These are phyloP conservation scores for Elasticomyces elasticus DNA, from an alignment of 495 filamentous ascomycete species.

Conservation along the genomic window DNA sequence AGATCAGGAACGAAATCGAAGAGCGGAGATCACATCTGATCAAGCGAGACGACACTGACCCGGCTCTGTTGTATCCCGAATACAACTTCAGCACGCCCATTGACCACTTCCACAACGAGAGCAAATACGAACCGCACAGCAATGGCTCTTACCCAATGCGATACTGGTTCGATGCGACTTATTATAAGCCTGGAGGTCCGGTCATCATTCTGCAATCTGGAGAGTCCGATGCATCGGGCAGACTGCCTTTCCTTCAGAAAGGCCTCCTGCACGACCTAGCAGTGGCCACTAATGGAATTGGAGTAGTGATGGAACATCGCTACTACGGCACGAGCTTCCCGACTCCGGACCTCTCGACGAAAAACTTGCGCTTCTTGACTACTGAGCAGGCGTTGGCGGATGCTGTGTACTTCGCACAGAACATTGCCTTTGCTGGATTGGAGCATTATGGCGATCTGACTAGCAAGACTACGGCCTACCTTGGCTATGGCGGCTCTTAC, in stretches of 20 bases:
- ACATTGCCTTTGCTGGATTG: constrained; percentile 56
- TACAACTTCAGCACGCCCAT: constrained; percentile 58
- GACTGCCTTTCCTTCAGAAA: constrained; percentile 57
- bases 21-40: neutral
- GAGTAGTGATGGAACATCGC: constrained; percentile 64
- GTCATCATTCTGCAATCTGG: constrained; percentile 61
- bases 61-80: constrained; percentile 40
- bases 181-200: constrained; percentile 60
- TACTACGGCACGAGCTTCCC: constrained; percentile 62
- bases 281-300: constrained; percentile 55
- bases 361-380: constrained; percentile 61
- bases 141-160: constrained; percentile 44
- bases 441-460: constrained; percentile 48
- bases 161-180: constrained; percentile 63
- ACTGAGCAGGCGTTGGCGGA: constrained; percentile 69
- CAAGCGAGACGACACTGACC: constrained; percentile 31
- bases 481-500: constrained; percentile 67
- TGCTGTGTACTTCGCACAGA: constrained; percentile 57
- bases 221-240: constrained; percentile 47
- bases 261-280: constrained; percentile 56
- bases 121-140: constrained; percentile 57
- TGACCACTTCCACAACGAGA: constrained; percentile 67
- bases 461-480: constrained; percentile 48
- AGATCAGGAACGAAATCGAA: neutral
- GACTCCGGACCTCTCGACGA: constrained; percentile 45